A percentile compares a stretch with the other conserved stretches of the same genome.
Evolutionary conservation across 2,329 filamentous ascomycete genomes (phyloP).

Genomic region (Chaetomium olivaceum): DNA sequence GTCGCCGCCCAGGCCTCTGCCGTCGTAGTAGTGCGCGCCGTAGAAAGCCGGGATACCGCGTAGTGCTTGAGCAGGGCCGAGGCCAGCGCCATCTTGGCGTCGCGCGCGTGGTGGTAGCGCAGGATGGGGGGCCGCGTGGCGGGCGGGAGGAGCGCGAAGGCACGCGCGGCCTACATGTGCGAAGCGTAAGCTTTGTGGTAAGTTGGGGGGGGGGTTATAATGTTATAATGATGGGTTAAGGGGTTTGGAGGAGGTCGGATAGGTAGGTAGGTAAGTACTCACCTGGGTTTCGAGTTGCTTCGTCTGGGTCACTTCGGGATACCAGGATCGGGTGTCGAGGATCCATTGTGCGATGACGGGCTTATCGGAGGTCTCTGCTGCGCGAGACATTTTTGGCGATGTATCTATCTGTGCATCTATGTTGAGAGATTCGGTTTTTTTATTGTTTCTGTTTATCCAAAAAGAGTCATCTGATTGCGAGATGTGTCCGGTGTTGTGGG

Average conservation of each 20-base stretch:
- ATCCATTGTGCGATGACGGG: slow-evolving; percentile 59
- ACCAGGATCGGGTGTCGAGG: slow-evolving; percentile 60
- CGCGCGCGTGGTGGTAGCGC: slow-evolving; percentile 65
- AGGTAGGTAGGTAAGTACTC: slow-evolving; percentile 28
- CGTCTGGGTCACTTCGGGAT: slow-evolving; percentile 54
- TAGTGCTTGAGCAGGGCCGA: slow-evolving; percentile 75
- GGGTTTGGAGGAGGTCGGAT: background rate
- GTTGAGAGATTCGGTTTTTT: too few relatives aligned
- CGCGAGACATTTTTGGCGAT: slow-evolving; percentile 7
- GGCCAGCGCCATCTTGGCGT: slow-evolving; percentile 72
- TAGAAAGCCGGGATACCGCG: too few relatives aligned
- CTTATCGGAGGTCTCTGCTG: slow-evolving; percentile 1
- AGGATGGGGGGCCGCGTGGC: slow-evolving; percentile 60
- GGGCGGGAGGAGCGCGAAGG: slow-evolving; percentile 52
- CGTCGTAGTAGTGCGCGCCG: too few relatives aligned
- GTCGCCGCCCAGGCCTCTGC: background rate
- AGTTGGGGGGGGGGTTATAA: too few relatives aligned
- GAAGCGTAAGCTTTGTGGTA: background rate
- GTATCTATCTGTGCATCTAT: background rate
- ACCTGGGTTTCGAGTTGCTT: slow-evolving; percentile 50
- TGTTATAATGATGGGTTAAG: background rate
- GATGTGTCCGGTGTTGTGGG: slow-evolving; percentile 8
- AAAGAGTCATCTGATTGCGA: slow-evolving; percentile 12
- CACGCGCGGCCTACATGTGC: slow-evolving; percentile 50
- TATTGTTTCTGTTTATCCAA: background rate